phyloP scores from a whole-genome alignment of 345 rosid species.

The Gossypium anomalum region DNA sequence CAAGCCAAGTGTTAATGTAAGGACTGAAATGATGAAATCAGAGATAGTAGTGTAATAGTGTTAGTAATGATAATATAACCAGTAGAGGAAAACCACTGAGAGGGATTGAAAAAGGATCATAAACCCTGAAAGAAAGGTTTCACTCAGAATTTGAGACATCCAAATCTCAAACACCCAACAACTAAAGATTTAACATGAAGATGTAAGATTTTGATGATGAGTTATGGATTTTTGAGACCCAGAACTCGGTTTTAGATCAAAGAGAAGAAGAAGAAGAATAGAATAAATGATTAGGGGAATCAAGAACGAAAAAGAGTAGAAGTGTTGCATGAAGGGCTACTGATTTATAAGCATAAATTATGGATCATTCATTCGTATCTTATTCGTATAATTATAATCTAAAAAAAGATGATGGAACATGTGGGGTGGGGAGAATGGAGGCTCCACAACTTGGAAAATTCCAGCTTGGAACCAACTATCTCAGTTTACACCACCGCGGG shows the following conservation, averaged over 20 bases:
- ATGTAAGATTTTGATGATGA: background rate
- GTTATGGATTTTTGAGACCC: conserved; percentile 15
- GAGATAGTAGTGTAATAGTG: no score
- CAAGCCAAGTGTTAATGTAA: background rate
- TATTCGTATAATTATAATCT: no score
- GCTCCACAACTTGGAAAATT: conserved; percentile 19
- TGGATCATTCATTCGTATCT: no score
- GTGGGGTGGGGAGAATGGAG: conserved; percentile 29
- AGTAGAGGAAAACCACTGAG: conserved; percentile 98
- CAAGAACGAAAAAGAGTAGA: background rate
- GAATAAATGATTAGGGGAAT: background rate
- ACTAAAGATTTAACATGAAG: conserved; percentile 61
- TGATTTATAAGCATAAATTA: conserved; percentile 36
- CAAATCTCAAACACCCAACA: conserved; percentile 81
- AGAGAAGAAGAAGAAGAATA: background rate
- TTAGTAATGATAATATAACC: conserved; percentile 54
- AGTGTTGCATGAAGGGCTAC: background rate
- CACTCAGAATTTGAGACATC: conserved; percentile 96
- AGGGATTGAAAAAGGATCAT: conserved; percentile 97
- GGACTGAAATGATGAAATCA: conserved; percentile 59
- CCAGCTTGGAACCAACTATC: conserved; percentile 43
- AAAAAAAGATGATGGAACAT: conserved; percentile 40
- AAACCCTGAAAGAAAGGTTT: conserved; percentile 65
- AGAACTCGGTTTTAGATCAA: background rate
- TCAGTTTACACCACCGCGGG: background rate